phyloP scores from a whole-genome alignment of 805 yeast species.

The Dipodascus albidus region DNA sequence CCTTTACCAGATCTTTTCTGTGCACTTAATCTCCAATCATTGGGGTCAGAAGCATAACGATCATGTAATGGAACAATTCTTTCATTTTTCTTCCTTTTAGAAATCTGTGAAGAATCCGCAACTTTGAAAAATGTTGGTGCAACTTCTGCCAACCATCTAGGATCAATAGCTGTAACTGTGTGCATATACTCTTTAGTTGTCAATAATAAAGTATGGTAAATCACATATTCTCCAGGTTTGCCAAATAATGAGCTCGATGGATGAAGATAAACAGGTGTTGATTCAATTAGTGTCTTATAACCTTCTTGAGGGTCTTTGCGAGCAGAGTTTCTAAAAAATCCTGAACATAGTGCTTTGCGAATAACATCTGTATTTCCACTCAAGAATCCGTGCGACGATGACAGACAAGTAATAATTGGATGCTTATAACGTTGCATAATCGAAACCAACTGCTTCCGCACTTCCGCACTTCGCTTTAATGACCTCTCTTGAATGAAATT shows the following conservation, averaged over 20 bases:
- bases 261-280: constrained; percentile 54
- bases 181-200: constrained; percentile 86
- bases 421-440: constrained; percentile 26
- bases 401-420: constrained; percentile 19
- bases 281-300: constrained; percentile 27
- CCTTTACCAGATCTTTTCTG: background rate
- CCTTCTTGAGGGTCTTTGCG: constrained; percentile 52
- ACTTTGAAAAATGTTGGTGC: constrained; percentile 70
- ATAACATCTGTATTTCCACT: constrained; percentile 25
- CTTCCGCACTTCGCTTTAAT: constrained; percentile 53
- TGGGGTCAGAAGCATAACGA: constrained; percentile 45
- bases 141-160: constrained; percentile 58
- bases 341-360: constrained; percentile 49
- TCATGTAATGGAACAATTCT: constrained; percentile 67
- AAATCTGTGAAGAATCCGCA: constrained; percentile 38
- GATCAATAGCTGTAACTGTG: constrained; percentile 58
- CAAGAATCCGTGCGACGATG: background rate
- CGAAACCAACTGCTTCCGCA: constrained; percentile 57
- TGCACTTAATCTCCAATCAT: constrained; percentile 63
- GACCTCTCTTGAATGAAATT: constrained; percentile 70
- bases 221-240: constrained; percentile 63
- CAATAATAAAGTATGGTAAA: constrained; percentile 74
- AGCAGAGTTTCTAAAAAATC: constrained; percentile 60
- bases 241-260: constrained; percentile 73
- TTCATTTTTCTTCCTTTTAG: constrained; percentile 43